phyloP scores from a whole-genome alignment of 352 stramenopile species.

The Pythium aristosporum region DNA sequence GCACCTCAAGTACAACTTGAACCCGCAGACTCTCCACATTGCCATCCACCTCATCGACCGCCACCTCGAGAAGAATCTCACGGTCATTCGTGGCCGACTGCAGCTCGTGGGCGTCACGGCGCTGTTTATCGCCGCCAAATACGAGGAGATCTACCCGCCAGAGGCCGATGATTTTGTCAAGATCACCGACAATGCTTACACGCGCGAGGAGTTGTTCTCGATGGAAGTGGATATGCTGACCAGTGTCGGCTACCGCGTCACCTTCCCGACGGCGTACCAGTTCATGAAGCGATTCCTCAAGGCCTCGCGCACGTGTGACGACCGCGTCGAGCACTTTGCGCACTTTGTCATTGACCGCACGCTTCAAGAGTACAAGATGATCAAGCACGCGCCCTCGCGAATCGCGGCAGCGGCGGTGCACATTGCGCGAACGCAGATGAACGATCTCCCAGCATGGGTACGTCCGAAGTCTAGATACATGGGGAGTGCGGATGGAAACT shows the following conservation, averaged over 20 bases:
- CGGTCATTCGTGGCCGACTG: constrained; percentile 83
- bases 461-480: constrained; percentile 11
- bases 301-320: constrained; percentile 65
- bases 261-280: constrained; percentile 81
- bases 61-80: constrained; percentile 69
- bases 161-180: constrained; percentile 95
- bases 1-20: constrained; percentile 80
- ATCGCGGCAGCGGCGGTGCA: constrained; percentile 97
- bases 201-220: constrained; percentile 67
- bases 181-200: constrained; percentile 97
- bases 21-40: constrained; percentile 82
- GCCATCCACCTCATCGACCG: constrained; percentile 82
- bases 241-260: constrained; percentile 74
- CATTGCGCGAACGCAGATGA: constrained; percentile 90
- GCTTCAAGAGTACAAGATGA: constrained; percentile 98
- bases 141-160: constrained; percentile 97
- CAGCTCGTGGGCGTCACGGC: constrained; percentile 96
- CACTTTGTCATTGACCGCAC: constrained; percentile 98
- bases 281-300: constrained; percentile 89
- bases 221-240: constrained; percentile 83
- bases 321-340: constrained; percentile 87
- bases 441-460: constrained; percentile 74
- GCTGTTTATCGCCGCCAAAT: constrained; percentile 97
- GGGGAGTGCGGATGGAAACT: background rate
- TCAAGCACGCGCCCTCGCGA: constrained; percentile 97